These are phyloP conservation scores for Limnomonas spitsbergensis DNA, from an alignment of 139 green algal genomes.

Conservation along the genomic window DNA sequence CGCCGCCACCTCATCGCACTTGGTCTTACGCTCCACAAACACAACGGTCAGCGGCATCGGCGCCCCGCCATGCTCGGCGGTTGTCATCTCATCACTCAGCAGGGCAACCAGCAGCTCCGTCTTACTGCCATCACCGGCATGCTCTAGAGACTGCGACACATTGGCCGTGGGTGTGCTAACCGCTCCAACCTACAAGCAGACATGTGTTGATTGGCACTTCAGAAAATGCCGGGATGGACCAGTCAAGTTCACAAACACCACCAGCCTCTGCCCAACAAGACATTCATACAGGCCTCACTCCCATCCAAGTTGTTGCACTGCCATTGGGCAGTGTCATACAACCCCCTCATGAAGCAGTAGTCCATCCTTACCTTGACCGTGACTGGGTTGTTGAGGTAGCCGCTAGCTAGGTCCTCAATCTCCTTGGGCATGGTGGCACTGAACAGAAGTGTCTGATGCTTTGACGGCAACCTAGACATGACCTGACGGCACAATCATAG, in stretches of 20 bases:
- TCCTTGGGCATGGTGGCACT: conserved; percentile 86
- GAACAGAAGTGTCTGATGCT: conserved; percentile 84
- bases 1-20: conserved; percentile 75
- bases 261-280: background rate
- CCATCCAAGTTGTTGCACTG: too few species aligned
- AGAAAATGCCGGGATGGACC: background rate
- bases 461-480: conserved; percentile 40
- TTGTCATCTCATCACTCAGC: conserved; percentile 19
- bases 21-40: conserved; percentile 84
- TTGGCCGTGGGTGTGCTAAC: conserved; percentile 58
- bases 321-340: too few species aligned
- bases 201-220: background rate
- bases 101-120: conserved; percentile 15
- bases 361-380: conserved; percentile 67
- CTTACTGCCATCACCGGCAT: conserved; percentile 63
- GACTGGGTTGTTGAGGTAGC: conserved; percentile 69
- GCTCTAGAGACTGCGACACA: conserved; percentile 73
- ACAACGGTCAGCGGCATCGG: conserved; percentile 79
- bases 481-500: conserved; percentile 32
- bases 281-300: background rate
- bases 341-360: too few species aligned
- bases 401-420: conserved; percentile 74
- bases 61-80: conserved; percentile 30
- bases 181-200: conserved; percentile 13
- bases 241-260: background rate